phyloP scores from a whole-genome alignment of 805 yeast genomes.

The Monosporozyma unispora region DNA sequence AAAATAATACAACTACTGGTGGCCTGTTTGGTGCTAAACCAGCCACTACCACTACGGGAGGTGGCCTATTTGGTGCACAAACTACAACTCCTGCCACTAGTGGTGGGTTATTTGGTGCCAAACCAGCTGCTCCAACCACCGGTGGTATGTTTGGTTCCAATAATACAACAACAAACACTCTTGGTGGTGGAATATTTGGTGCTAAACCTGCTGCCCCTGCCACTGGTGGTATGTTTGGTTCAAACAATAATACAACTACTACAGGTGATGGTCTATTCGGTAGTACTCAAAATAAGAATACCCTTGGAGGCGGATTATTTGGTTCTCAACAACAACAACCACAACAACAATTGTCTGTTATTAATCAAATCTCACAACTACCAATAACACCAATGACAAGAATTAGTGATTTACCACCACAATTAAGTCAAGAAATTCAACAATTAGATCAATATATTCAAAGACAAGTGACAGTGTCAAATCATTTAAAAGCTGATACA shows the following conservation, averaged over 20 bases:
- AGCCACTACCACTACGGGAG: constrained; percentile 11
- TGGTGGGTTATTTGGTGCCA: constrained; percentile 23
- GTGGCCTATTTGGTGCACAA: constrained; percentile 28
- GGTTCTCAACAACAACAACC: constrained; percentile 2
- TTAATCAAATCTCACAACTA: constrained; percentile 36
- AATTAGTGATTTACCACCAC: constrained; percentile 66
- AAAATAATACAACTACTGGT: constrained; percentile 4
- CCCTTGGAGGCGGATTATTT: constrained; percentile 1
- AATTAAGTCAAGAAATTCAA: constrained; percentile 57
- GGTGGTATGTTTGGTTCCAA: constrained; percentile 10
- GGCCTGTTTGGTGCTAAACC: constrained; percentile 6
- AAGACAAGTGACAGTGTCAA: constrained; percentile 64
- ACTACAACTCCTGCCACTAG: constrained; percentile 5
- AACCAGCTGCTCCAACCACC: constrained; percentile 1
- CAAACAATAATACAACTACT: constrained; percentile 10
- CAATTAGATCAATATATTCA: constrained; percentile 64
- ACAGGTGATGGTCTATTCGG: constrained; percentile 26
- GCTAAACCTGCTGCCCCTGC: background rate
- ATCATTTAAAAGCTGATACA: constrained; percentile 52
- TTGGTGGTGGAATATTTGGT: constrained; percentile 4
- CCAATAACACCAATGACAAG: constrained; percentile 64
- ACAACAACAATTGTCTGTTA: constrained; percentile 31
- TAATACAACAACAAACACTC: too few relatives aligned
- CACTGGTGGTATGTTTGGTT: constrained; percentile 4
- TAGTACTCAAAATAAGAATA: constrained; percentile 5